Percentiles rank a stretch among this genome's conserved stretches.
These are phyloP conservation scores for Penicillium canescens DNA, from an alignment of 495 filamentous ascomycete genomes.

Conservation along the genomic window DNA sequence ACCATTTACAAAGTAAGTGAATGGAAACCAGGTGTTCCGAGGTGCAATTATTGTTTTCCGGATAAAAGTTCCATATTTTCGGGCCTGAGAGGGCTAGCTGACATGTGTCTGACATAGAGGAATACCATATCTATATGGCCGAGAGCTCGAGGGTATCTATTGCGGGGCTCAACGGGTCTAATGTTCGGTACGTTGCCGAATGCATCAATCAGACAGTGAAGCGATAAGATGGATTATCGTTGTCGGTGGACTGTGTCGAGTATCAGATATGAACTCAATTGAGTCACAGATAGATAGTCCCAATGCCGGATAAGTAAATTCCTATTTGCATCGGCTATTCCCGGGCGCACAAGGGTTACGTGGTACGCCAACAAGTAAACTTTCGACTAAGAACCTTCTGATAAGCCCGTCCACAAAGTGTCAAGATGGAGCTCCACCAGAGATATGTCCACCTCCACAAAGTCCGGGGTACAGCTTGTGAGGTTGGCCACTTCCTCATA, in stretches of 20 bases:
- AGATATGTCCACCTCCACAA: constrained; percentile 7
- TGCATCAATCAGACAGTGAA: background rate
- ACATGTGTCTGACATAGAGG: background rate
- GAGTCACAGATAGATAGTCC: background rate
- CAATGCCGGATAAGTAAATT: background rate
- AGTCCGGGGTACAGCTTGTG: constrained; percentile 9
- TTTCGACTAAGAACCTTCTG: background rate
- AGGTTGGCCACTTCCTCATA: constrained; percentile 6
- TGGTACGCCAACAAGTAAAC: too few species aligned
- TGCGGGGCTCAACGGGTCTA: background rate
- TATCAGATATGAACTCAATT: background rate
- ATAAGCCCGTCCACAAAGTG: constrained; percentile 3
- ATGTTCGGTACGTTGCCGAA: background rate
- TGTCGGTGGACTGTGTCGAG: too few species aligned
- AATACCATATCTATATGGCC: background rate
- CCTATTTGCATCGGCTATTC: too few species aligned
- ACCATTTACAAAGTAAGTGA: too few species aligned
- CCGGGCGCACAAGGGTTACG: too few species aligned
- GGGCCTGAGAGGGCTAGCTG: background rate
- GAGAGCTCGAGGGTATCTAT: background rate
- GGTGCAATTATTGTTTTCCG: too few species aligned
- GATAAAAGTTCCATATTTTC: too few species aligned
- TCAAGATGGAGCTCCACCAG: constrained; percentile 10
- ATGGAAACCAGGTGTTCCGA: too few species aligned
- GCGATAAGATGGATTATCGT: background rate